Conservation (phyloP, 495 filamentous ascomycete genomes). For the Usnea hakonensis region DNA sequence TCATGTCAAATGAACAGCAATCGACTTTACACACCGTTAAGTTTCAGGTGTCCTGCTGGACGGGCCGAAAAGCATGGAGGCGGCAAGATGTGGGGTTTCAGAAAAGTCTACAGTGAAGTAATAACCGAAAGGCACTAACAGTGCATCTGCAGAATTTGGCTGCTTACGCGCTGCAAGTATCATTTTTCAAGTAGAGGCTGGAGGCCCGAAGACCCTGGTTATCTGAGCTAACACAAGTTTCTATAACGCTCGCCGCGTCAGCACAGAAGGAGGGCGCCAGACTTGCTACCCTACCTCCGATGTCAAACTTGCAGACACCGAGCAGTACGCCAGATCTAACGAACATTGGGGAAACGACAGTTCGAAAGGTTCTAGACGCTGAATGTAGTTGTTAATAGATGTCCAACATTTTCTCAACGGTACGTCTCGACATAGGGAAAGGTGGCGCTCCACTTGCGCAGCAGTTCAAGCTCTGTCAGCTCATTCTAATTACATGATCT, state of each 20-base stretch:
- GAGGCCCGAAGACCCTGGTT: conserved; percentile 10
- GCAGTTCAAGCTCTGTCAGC: conserved; percentile 7
- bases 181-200: conserved; percentile 9
- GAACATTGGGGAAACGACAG: conserved; percentile 3
- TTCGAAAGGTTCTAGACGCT: conserved; percentile 6
- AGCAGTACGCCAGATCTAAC: background rate
- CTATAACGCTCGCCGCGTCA: conserved; percentile 10
- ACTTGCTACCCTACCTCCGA: conserved; percentile 4
- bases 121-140: background rate
- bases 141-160: conserved; percentile 11
- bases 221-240: conserved; percentile 10
- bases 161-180: conserved; percentile 10
- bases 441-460: conserved; percentile 3
- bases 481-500: conserved; percentile 11
- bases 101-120: conserved; percentile 16
- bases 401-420: conserved; percentile 3
- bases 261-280: conserved; percentile 16
- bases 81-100: conserved; percentile 20
- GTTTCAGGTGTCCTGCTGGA: conserved; percentile 15
- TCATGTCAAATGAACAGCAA: conserved; percentile 24
- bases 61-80: conserved; percentile 18
- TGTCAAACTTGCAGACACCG: conserved; percentile 11
- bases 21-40: conserved; percentile 19
- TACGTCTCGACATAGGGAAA: conserved; percentile 5
- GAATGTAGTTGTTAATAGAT: conserved; percentile 20